Evolutionary conservation across 345 rosid genomes (phyloP), one percentile per base, ranked within the genome.

Genomic region (Brassica cretica): DNA sequence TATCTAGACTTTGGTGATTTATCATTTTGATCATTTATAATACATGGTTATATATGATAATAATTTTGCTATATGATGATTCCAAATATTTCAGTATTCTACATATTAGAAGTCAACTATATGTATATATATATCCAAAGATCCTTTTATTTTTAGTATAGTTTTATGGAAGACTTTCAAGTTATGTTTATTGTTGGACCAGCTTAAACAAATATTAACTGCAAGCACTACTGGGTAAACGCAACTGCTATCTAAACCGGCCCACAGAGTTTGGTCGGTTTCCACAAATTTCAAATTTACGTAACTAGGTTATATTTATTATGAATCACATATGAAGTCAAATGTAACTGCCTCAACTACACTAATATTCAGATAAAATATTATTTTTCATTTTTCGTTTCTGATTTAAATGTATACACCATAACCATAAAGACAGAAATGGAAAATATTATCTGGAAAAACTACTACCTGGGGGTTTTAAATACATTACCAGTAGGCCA

Each of bases 231-330:
- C 14, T 55, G 63, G 66, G 53, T 59, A 51, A 41, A 78, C 19
- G 33, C 5, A 60, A 19, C 1, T 33, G 37, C 53, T 73, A 60
- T 63, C 16, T 51, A 9, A 49, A 69, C 71, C 75, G 71, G 71
- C 82, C 78, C 70, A 74, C 71, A 74, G 75, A 53, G 33, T 74
- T 53, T 79, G 82, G 82, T 68, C 82, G 82, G 82, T 79, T 68
- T 73, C 78, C 65, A 68, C 41, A 79, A 12, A 15, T 73, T 24
- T 51, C 39, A 53, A 19, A n/a, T 59, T 78, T 66, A 72, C 68
- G 76, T 62, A 39, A 41, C 27, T 60, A 58, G 66, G 66, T 71
- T 58, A 72, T 7, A 51, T 44, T 27, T 18, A 44, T 46, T 19
- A 41, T 77, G 72, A 77, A 27, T 66, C 51, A 64, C 29, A 71